Conservation (phyloP, 345 rosid species). For the Sonneratia caseolaris region DNA sequence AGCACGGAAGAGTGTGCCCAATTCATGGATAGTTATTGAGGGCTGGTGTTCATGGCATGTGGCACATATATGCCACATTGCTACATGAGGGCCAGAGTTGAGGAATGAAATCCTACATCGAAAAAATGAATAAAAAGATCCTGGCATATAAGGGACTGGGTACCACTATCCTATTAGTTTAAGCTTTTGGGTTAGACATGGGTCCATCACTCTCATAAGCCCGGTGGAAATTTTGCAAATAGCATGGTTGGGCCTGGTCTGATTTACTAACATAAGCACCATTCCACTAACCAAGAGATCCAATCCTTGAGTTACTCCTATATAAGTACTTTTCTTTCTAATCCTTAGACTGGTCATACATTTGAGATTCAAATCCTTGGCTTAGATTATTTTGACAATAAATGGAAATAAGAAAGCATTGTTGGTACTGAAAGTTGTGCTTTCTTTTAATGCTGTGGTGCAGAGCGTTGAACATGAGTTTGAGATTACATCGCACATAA, state of each 20-base stretch:
- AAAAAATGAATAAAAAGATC: too few species aligned
- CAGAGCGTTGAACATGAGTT: slow-evolving; percentile 42
- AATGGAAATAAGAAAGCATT: neutral
- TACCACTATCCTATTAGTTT: too few species aligned
- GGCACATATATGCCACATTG: too few species aligned
- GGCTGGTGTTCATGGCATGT: too few species aligned
- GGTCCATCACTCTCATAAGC: too few species aligned
- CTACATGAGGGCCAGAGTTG: too few species aligned
- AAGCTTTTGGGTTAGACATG: too few species aligned
- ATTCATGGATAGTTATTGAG: too few species aligned
- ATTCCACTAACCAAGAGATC: neutral
- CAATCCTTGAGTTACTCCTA: neutral
- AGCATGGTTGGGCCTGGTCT: neutral
- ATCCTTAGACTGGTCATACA: neutral
- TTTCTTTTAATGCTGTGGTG: slow-evolving; percentile 20
- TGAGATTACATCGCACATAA: slow-evolving; percentile 38
- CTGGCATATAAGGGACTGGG: too few species aligned
- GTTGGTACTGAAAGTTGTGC: slow-evolving; percentile 2
- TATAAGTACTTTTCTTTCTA: neutral
- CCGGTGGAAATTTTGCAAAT: too few species aligned
- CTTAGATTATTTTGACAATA: neutral
- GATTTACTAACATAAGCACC: neutral
- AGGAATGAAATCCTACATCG: too few species aligned
- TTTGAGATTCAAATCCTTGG: neutral
- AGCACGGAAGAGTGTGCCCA: too few species aligned